These are phyloP conservation scores for Bretschneidera sinensis DNA, from an alignment of 345 rosid genomes.

Conservation along the genomic window DNA sequence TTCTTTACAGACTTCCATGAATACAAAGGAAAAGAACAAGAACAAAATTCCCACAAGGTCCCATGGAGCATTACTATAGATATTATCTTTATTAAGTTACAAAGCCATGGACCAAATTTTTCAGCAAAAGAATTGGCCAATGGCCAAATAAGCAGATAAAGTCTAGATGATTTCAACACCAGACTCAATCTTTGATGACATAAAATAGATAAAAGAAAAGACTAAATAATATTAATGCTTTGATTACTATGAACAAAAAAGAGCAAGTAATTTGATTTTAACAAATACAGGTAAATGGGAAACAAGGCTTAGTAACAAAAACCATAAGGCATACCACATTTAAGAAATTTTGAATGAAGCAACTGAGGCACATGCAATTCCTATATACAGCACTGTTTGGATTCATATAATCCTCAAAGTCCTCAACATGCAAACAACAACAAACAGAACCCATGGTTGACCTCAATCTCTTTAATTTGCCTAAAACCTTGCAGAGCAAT, in stretches of 20 bases:
- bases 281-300: not conserved
- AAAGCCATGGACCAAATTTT: not conserved
- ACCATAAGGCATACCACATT: constrained; percentile 44
- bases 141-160: not conserved
- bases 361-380: constrained; percentile 76
- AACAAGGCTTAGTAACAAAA: constrained; percentile 10
- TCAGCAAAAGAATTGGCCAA: not conserved
- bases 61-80: not conserved
- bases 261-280: not conserved
- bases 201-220: not conserved
- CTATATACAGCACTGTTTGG: constrained; percentile 66
- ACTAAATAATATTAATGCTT: not conserved
- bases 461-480: constrained; percentile 26
- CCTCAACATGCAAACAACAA: constrained; percentile 68
- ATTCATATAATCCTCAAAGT: constrained; percentile 72
- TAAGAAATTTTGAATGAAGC: constrained; percentile 71
- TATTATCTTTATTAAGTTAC: no score
- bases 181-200: constrained; percentile 2
- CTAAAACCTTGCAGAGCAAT: constrained; percentile 11
- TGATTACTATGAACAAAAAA: not conserved
- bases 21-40: no score
- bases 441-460: constrained; percentile 78
- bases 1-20: no score
- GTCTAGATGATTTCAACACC: constrained; percentile 2
- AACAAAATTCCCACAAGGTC: not conserved